phyloP scores from a whole-genome alignment of 1,284 basidiomycete genomes.

The Ceraceosorus guamensis region DNA sequence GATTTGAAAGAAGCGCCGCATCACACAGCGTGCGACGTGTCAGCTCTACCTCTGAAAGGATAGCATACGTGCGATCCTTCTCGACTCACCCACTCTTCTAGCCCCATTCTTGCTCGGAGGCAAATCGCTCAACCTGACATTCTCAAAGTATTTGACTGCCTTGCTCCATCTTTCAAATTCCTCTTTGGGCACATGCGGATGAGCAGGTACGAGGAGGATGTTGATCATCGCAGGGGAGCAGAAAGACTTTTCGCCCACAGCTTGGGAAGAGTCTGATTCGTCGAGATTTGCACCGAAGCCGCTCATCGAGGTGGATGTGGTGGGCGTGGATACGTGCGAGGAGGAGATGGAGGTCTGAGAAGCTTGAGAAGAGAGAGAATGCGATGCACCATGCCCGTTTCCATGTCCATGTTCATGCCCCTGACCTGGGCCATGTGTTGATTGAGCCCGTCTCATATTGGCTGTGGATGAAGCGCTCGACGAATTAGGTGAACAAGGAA shows the following conservation, averaged over 20 bases:
- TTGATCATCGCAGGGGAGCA: conserved; percentile 34
- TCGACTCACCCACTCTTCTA: background rate
- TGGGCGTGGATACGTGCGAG: too few relatives aligned
- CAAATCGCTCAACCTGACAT: conserved; percentile 31
- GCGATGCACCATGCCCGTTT: too few relatives aligned
- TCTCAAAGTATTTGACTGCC: conserved; percentile 31
- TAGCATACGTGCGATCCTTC: background rate
- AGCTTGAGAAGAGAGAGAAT: too few relatives aligned
- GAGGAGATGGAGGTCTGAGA: too few relatives aligned
- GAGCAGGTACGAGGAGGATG: conserved; percentile 41
- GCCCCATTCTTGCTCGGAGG: conserved; percentile 13
- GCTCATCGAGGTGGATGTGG: too few relatives aligned
- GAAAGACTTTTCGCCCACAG: conserved; percentile 22
- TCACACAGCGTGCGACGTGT: background rate
- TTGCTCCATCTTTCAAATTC: conserved; percentile 39
- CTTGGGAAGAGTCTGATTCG: too few relatives aligned
- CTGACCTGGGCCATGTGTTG: too few relatives aligned
- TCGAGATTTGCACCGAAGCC: too few relatives aligned
- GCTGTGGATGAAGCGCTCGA: too few relatives aligned
- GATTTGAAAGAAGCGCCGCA: conserved; percentile 1
- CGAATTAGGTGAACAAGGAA: too few relatives aligned
- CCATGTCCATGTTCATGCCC: too few relatives aligned
- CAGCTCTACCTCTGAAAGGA: background rate
- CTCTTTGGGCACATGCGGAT: conserved; percentile 18
- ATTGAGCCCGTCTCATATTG: too few relatives aligned